Conservation (phyloP, 805 yeast genomes). For the Naumovozyma baii region DNA sequence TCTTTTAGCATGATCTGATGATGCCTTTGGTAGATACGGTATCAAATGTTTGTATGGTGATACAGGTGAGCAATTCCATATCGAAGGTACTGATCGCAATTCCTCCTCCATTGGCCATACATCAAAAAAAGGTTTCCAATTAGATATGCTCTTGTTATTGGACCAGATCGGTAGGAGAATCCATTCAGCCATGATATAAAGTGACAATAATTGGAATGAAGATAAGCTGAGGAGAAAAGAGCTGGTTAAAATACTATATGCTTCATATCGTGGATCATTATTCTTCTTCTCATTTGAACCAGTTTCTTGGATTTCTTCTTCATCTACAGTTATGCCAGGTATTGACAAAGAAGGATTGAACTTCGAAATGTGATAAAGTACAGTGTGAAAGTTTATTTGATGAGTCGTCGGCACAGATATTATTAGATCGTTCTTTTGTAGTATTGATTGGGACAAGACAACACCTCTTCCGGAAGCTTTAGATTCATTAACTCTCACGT, state of each 20-base stretch:
- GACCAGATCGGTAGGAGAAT: conserved; percentile 20
- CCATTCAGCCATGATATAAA: conserved; percentile 34
- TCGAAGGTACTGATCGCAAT: conserved; percentile 48
- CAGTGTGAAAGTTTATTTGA: conserved; percentile 50
- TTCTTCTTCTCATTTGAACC: not conserved
- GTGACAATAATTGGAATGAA: conserved; percentile 50
- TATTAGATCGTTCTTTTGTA: conserved; percentile 38
- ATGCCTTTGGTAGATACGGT: conserved; percentile 37
- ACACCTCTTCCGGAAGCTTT: conserved; percentile 56
- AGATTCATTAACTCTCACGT: conserved; percentile 35
- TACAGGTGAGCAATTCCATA: conserved; percentile 40
- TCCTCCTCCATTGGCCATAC: conserved; percentile 52
- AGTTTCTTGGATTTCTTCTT: not conserved
- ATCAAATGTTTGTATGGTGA: conserved; percentile 25
- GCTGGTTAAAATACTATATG: conserved; percentile 28
- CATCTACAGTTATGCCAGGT: conserved; percentile 6
- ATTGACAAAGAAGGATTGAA: conserved; percentile 22
- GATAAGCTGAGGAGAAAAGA: conserved; percentile 36
- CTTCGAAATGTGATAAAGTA: conserved; percentile 35
- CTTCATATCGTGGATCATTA: conserved; percentile 17
- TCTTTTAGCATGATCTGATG: conserved; percentile 32
- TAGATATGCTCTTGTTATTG: conserved; percentile 28
- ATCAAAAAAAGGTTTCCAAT: conserved; percentile 61
- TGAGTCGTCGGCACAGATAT: conserved; percentile 49
- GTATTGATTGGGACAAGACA: conserved; percentile 28